Base-by-base conservation (phyloP, 768 basidiomycete species). In the Leccinum longicurvipes region DNA sequence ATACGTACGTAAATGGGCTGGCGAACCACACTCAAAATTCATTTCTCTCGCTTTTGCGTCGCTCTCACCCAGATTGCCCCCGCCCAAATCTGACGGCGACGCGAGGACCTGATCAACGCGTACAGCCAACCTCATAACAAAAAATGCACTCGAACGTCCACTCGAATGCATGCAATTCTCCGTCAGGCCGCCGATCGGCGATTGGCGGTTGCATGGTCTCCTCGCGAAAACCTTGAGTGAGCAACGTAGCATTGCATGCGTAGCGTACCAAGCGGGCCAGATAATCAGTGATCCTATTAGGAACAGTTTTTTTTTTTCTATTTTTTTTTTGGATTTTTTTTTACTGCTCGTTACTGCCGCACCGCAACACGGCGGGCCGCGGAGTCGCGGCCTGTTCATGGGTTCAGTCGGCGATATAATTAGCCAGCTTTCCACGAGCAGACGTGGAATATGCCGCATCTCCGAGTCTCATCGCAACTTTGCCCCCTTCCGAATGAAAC, bases 1-100 rank as follows among this genome's bases (percentile, higher is more conserved):
- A 60, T 68, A 70, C 75, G 81, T 83, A 86, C 84, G 84, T 86
- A 85, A 82, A 74, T 62, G 46, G 50, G 39, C 69, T 60, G 62
- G 47, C 65, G 63, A 64, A 65, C 60, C 70, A 65, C 60, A 59
- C 63, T 48, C 61, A 17, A 71, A 72, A 72, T 65, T 72, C 74
- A 67, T 72, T 74, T 41, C 65, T 68, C 67, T 72, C 50, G 55
- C 23, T 54, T 61, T 57, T 59, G 53, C 41, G 55, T 61, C 49
- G 41, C 60, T 65, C 66, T 59, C 68, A 67, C 56, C 55, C 48
- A 54, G 49, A 67, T 58, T 65, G 59, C 49, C 56, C 34, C 67
- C 60, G 59, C 48, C 31, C 48, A 21, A 49, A 47, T 50, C 52
- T 51, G 62, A 47, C 59, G 55, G 52, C 59, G 42, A 23, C 49